These are phyloP conservation scores for Malassezia pachydermatis DNA, from an alignment of 1,284 basidiomycete species.

Conservation along the genomic window DNA sequence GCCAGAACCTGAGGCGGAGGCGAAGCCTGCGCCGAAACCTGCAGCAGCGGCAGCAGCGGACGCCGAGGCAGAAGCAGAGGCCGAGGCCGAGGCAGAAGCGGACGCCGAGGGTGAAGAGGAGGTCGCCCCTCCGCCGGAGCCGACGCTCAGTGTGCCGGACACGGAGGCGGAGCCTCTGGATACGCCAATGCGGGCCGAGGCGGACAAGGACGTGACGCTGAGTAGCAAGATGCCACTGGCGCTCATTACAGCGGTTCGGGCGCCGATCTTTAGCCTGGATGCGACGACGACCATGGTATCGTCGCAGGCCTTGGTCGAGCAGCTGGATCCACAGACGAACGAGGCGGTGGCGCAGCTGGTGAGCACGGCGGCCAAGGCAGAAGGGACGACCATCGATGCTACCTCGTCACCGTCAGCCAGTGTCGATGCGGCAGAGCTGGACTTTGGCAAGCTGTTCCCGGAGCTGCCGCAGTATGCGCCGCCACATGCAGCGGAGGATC, in stretches of 20 bases:
- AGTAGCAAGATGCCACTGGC: slow-evolving; percentile 31
- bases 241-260: slow-evolving; percentile 35
- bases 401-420: no score
- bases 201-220: slow-evolving; percentile 32
- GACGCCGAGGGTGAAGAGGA: slow-evolving; percentile 20
- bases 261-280: slow-evolving; percentile 40
- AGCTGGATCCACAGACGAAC: slow-evolving; percentile 30
- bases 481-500: slow-evolving; percentile 30
- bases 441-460: slow-evolving; percentile 49
- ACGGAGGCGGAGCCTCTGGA: slow-evolving; percentile 28
- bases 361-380: slow-evolving; percentile 20
- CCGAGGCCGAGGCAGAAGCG: slow-evolving; percentile 13
- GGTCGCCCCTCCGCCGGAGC: slow-evolving; percentile 5
- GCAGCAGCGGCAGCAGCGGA: slow-evolving; percentile 11
- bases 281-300: slow-evolving; percentile 35
- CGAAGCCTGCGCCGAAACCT: not conserved
- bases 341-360: slow-evolving; percentile 32
- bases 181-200: slow-evolving; percentile 12
- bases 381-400: no score
- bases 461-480: slow-evolving; percentile 51
- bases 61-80: slow-evolving; percentile 22
- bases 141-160: slow-evolving; percentile 9
- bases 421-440: slow-evolving; percentile 27
- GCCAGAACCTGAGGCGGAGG: not conserved
- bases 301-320: slow-evolving; percentile 29